Percentiles rank a stretch among this genome's conserved stretches.
These are phyloP conservation scores for Fusarium longipes DNA, from an alignment of 2,329 filamentous ascomycete species.

Conservation along the genomic window DNA sequence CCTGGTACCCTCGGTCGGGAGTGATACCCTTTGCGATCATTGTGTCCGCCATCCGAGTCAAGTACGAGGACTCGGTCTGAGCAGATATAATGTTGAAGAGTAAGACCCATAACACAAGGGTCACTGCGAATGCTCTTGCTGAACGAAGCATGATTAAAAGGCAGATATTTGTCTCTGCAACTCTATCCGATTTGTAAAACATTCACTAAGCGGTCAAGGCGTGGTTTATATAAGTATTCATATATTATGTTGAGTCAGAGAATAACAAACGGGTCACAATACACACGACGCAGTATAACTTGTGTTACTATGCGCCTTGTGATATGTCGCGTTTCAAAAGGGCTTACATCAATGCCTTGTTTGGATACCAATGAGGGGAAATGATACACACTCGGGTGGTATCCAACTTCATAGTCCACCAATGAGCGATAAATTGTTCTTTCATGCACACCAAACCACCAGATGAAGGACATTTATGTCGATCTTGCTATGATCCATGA, in stretches of 20 bases:
- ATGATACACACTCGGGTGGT: background rate
- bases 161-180: fast-evolving
- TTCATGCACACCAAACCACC: background rate
- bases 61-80: background rate
- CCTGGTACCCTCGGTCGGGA: slow-evolving; percentile 56
- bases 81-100: background rate
- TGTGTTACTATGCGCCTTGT: background rate
- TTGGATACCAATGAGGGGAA: slow-evolving; percentile 28
- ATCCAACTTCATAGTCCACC: background rate
- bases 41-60: slow-evolving; percentile 57
- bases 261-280: background rate
- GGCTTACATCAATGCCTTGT: background rate
- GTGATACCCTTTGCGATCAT: slow-evolving; percentile 55
- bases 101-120: fast-evolving
- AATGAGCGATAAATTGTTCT: background rate
- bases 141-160: background rate
- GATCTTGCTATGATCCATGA: background rate
- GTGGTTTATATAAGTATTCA: background rate
- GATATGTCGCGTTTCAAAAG: background rate
- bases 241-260: fast-evolving
- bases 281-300: fast-evolving
- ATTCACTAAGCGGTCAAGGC: fast-evolving
- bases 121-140: fast-evolving
- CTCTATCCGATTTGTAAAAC: fast-evolving
- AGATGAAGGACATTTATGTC: background rate